Percentiles rank a stretch among this genome's conserved stretches.
Evolutionary conservation across 306 rosid genomes (phyloP).

Genomic region (Dryas alaskensis): DNA sequence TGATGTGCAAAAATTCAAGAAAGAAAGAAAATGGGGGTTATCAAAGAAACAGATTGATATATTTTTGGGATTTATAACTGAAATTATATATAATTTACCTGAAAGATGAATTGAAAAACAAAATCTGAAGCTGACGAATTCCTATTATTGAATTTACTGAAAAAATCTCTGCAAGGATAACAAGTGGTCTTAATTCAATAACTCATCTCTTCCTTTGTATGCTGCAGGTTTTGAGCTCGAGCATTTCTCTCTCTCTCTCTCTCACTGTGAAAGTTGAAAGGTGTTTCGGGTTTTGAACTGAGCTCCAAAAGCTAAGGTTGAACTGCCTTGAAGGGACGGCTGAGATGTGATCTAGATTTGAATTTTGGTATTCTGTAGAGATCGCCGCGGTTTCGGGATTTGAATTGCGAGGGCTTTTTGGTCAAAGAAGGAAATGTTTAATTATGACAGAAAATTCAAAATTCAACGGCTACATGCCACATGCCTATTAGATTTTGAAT

Average conservation of each 20-base stretch:
- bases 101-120: constrained; percentile 60
- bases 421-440: constrained; percentile 28
- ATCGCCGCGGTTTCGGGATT: constrained; percentile 70
- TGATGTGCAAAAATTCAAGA: constrained; percentile 15
- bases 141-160: constrained; percentile 32
- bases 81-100: constrained; percentile 41
- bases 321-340: constrained; percentile 44
- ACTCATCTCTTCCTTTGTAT: constrained; percentile 15
- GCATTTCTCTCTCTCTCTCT: constrained; percentile 28
- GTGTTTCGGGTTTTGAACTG: constrained; percentile 13
- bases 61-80: neutral
- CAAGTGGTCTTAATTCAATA: constrained; percentile 3
- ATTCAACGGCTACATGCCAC: constrained; percentile 62
- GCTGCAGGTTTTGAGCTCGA: constrained; percentile 21
- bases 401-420: constrained; percentile 50
- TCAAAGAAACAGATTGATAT: neutral
- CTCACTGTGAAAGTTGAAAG: constrained; percentile 7
- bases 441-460: constrained; percentile 40
- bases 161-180: constrained; percentile 2
- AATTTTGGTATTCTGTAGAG: neutral
- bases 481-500: neutral
- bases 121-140: constrained; percentile 39
- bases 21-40: constrained; percentile 4
- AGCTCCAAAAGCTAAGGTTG: constrained; percentile 16
- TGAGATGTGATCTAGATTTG: constrained; percentile 51